Percentiles rank a stretch among this genome's conserved stretches.
Evolutionary conservation across 2,329 filamentous ascomycete genomes (phyloP).

Genomic region (Sphaerostilbella broomeana): DNA sequence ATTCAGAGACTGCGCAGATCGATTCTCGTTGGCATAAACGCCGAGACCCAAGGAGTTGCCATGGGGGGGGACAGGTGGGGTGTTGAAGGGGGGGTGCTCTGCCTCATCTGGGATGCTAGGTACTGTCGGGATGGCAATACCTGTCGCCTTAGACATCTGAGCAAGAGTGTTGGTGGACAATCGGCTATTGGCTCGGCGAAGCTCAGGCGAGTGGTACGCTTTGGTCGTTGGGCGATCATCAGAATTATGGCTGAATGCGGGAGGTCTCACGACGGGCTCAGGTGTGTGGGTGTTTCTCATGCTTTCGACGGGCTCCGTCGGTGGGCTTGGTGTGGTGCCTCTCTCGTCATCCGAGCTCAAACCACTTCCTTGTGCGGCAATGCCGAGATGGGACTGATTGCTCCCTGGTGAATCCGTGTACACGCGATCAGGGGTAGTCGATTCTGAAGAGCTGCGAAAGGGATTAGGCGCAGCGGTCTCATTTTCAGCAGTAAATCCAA

Average conservation of each 20-base stretch:
- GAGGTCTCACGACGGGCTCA: constrained; percentile 70
- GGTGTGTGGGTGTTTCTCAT: constrained; percentile 56
- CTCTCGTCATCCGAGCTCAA: constrained; percentile 53
- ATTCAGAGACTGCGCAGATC: constrained; percentile 48
- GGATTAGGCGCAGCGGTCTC: constrained; percentile 37
- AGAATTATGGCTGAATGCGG: constrained; percentile 70
- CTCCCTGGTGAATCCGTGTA: constrained; percentile 28
- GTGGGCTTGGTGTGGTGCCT: constrained; percentile 27
- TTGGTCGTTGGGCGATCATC: constrained; percentile 60
- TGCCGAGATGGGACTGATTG: constrained; percentile 31
- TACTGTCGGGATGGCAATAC: constrained; percentile 38
- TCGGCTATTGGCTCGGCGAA: constrained; percentile 74
- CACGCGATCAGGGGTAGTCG: constrained; percentile 23
- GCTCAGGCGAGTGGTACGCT: constrained; percentile 68
- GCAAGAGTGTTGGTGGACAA: constrained; percentile 76
- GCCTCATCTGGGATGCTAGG: constrained; percentile 24
- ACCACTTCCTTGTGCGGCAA: constrained; percentile 36
- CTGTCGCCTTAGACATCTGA: constrained; percentile 68
- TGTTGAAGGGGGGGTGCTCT: constrained; percentile 19
- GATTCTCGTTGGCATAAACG: constrained; percentile 48
- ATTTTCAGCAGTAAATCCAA: constrained; percentile 57
- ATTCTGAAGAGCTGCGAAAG: constrained; percentile 44
- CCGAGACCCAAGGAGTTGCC: constrained; percentile 40
- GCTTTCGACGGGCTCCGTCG: constrained; percentile 35
- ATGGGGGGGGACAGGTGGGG: constrained; percentile 46